phyloP scores from a whole-genome alignment of 768 basidiomycete genomes.

The Sporobolomyces roseus region DNA sequence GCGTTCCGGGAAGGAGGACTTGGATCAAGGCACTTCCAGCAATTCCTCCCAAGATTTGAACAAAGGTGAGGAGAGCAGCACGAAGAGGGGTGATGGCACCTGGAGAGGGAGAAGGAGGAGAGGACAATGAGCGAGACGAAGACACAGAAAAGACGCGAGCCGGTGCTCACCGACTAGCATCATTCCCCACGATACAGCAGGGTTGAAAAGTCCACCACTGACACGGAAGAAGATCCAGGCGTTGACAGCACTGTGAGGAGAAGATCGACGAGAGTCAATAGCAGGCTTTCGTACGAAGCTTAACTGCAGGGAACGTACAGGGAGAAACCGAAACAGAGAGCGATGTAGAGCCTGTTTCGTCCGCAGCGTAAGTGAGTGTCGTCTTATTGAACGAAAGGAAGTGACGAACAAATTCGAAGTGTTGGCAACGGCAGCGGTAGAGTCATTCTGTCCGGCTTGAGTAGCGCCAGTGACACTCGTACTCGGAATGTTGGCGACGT shows the following conservation, averaged over 20 bases:
- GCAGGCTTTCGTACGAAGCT: neutral
- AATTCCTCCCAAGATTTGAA: conserved; percentile 41
- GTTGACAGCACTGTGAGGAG: conserved; percentile 4
- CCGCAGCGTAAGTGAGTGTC: neutral
- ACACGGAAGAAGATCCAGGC: conserved; percentile 36
- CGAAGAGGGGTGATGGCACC: conserved; percentile 35
- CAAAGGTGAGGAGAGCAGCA: conserved; percentile 33
- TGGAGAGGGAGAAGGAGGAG: neutral
- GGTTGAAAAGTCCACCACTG: conserved; percentile 34
- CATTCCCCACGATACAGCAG: conserved; percentile 33
- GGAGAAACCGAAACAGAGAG: conserved; percentile 38
- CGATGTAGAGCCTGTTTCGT: conserved; percentile 37
- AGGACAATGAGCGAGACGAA: neutral
- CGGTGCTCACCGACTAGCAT: conserved; percentile 28
- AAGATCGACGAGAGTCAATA: neutral
- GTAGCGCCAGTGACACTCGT: conserved; percentile 5
- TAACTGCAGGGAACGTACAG: conserved; percentile 20
- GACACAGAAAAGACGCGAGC: no score
- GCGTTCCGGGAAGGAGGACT: conserved; percentile 23
- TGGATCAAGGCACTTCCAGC: conserved; percentile 30
- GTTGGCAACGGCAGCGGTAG: conserved; percentile 25
- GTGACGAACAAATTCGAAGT: conserved; percentile 27
- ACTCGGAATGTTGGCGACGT: conserved; percentile 21
- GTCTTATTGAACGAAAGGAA: neutral
- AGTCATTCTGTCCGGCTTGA: conserved; percentile 14